Conservation (phyloP, 352 stramenopile species). For the Phytopythium vexans region DNA sequence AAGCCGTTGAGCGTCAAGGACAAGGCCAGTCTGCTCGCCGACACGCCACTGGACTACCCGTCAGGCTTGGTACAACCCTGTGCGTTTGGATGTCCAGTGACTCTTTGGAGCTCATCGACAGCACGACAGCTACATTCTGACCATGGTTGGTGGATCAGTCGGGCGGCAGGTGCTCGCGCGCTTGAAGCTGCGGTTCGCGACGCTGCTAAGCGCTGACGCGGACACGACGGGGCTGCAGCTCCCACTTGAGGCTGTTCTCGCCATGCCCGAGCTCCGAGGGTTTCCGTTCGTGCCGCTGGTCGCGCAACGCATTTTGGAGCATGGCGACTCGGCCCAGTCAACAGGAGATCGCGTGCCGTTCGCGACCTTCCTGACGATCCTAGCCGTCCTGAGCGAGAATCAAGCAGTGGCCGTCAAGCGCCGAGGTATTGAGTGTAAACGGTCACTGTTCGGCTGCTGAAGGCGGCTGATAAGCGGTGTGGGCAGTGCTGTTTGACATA, state of each 20-base stretch:
- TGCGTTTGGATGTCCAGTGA: constrained; percentile 8
- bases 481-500: constrained; percentile 36
- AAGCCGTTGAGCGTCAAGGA: constrained; percentile 16
- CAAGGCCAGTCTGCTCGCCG: constrained; percentile 12
- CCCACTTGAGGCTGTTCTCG: constrained; percentile 8
- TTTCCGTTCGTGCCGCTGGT: constrained; percentile 19
- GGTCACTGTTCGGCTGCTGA: no score
- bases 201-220: constrained; percentile 16
- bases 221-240: constrained; percentile 8
- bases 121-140: no score
- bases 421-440: constrained; percentile 9
- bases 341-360: constrained; percentile 12
- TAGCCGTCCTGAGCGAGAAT: constrained; percentile 34
- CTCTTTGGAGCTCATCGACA: no score
- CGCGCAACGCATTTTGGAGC: constrained; percentile 10
- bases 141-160: constrained; percentile 13
- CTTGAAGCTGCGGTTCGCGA: constrained; percentile 40
- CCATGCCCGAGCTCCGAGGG: constrained; percentile 34
- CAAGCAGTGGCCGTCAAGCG: constrained; percentile 31
- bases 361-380: constrained; percentile 23
- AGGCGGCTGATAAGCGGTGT: neutral
- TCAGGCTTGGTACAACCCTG: constrained; percentile 27
- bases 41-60: constrained; percentile 14
- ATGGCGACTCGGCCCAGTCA: neutral
- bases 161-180: constrained; percentile 35